phyloP scores from a whole-genome alignment of 345 rosid genomes.

The Combretum micranthum region DNA sequence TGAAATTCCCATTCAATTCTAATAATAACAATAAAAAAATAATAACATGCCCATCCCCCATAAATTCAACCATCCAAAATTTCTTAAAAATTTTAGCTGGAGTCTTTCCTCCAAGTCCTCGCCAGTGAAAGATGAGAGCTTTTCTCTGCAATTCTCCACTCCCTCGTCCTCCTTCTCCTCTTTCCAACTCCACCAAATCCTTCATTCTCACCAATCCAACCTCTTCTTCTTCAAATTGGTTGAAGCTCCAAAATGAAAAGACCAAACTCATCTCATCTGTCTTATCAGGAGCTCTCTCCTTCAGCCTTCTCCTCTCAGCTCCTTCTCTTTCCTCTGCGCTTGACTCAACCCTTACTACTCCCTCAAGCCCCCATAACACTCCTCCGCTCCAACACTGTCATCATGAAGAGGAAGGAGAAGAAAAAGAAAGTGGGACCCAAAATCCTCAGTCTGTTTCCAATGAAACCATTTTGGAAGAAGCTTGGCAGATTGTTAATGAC shows the following conservation, averaged over 20 bases:
- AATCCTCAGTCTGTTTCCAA: slow-evolving; percentile 27
- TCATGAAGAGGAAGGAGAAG: slow-evolving; percentile 29
- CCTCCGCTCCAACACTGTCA: slow-evolving; percentile 38
- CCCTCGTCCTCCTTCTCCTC: too few relatives aligned
- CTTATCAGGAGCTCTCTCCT: slow-evolving; percentile 13
- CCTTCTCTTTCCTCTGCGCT: slow-evolving; percentile 37
- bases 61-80: too few relatives aligned
- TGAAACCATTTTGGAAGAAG: slow-evolving; percentile 75
- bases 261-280: too few relatives aligned
- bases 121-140: too few relatives aligned
- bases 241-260: neutral
- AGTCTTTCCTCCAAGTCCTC: too few relatives aligned
- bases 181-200: too few relatives aligned
- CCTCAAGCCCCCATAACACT: neutral
- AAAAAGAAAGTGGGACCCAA: slow-evolving; percentile 26
- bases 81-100: too few relatives aligned
- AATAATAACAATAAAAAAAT: too few relatives aligned
- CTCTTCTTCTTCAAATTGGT: neutral
- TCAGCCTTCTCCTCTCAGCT: slow-evolving; percentile 51
- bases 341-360: slow-evolving; percentile 17
- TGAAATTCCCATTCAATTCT: too few relatives aligned
- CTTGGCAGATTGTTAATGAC: slow-evolving; percentile 85
- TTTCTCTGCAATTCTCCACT: too few relatives aligned
- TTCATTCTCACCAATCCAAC: too few relatives aligned
- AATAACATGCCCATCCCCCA: too few relatives aligned